phyloP scores from a whole-genome alignment of 805 yeast genomes.

The Brettanomyces bruxellensis region DNA sequence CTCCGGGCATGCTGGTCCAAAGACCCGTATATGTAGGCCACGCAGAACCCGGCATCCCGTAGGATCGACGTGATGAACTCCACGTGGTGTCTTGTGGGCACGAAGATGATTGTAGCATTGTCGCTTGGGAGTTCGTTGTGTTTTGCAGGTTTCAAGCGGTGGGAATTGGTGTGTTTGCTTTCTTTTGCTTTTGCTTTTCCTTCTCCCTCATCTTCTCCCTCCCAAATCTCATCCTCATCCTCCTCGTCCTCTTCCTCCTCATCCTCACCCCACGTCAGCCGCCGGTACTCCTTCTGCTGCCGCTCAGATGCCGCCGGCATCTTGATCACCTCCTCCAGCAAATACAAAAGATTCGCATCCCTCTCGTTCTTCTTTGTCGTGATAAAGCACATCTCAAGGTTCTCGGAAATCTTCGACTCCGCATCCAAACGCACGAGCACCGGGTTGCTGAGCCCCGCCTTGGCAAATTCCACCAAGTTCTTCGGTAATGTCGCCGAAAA shows the following conservation, averaged over 20 bases:
- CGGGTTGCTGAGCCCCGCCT: conserved; percentile 91
- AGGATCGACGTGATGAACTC: conserved; percentile 74
- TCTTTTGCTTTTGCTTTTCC: conserved; percentile 16
- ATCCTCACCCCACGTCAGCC: conserved; percentile 41
- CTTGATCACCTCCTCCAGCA: conserved; percentile 78
- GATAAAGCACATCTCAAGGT: conserved; percentile 83
- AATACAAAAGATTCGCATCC: conserved; percentile 72
- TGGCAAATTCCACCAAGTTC: conserved; percentile 90
- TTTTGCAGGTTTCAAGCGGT: conserved; percentile 50
- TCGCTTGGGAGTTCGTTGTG: conserved; percentile 82
- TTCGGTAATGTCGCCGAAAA: conserved; percentile 95
- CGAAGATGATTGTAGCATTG: conserved; percentile 84
- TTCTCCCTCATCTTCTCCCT: conserved; percentile 35
- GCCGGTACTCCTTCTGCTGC: conserved; percentile 56
- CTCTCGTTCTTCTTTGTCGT: conserved; percentile 76
- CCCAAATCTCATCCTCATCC: conserved; percentile 33
- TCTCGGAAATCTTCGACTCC: conserved; percentile 82
- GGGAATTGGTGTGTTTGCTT: conserved; percentile 9
- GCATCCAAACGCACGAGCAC: conserved; percentile 88
- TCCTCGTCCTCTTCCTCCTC: conserved; percentile 32
- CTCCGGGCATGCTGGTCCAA: conserved; percentile 92
- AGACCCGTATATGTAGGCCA: conserved; percentile 88
- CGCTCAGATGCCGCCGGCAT: conserved; percentile 74
- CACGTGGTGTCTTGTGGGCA: conserved; percentile 96
- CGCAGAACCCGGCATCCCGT: conserved; percentile 70